A percentile compares a stretch with the other conserved stretches of the same genome.
Conservation (phyloP, 2,329 filamentous ascomycete species). For the Fusarium verticillioides region DNA sequence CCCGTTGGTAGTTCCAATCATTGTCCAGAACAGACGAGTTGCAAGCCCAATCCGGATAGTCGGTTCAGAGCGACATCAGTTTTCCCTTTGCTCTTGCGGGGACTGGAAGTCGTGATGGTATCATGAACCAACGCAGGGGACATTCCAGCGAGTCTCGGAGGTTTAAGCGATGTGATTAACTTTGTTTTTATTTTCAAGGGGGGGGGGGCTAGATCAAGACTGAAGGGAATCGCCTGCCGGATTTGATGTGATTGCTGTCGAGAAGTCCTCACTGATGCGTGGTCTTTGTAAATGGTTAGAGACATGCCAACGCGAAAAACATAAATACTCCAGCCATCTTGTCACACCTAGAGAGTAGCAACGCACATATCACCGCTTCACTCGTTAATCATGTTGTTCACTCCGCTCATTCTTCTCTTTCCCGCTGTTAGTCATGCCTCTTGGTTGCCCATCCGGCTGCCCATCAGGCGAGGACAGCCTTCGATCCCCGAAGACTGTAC, state of each 20-base stretch:
- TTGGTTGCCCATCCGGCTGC: slow-evolving; percentile 9
- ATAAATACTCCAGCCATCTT: slow-evolving; percentile 5
- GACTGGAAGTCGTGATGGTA: not conserved
- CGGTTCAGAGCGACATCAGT: not conserved
- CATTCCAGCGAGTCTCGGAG: not conserved
- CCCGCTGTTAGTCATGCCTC: slow-evolving; percentile 10
- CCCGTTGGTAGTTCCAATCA: not conserved
- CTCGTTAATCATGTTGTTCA: slow-evolving; percentile 25
- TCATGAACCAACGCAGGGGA: not conserved
- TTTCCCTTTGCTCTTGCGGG: accelerated
- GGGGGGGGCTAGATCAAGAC: not conserved
- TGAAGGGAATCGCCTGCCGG: too few relatives aligned
- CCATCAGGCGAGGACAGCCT: not conserved
- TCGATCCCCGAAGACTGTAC: slow-evolving; percentile 8
- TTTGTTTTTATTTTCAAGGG: not conserved
- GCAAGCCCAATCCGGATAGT: not conserved
- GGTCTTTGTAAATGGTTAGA: not conserved
- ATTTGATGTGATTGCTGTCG: not conserved
- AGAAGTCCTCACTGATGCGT: not conserved
- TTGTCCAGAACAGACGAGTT: not conserved
- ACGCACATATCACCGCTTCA: not conserved
- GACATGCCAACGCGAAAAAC: not conserved
- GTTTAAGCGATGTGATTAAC: not conserved
- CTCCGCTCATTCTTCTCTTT: slow-evolving; percentile 12
- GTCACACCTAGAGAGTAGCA: accelerated